Evolutionary conservation across 2,329 filamentous ascomycete genomes (phyloP).

Genomic region (Phaeosphaeriaceae sp.): DNA sequence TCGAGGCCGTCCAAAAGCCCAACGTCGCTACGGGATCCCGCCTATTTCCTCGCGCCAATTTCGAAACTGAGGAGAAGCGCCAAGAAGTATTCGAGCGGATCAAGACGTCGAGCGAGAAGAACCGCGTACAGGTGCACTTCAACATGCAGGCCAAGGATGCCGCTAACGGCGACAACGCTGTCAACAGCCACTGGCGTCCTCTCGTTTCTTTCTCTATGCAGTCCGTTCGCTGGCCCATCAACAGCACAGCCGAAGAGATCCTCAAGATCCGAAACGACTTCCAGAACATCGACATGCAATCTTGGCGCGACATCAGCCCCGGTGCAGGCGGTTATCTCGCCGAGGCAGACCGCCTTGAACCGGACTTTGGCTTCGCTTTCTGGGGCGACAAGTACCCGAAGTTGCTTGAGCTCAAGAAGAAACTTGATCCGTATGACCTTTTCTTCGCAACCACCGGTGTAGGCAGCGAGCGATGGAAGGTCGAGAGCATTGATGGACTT

Average conservation of each 20-base stretch:
- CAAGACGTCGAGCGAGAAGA: slow-evolving; percentile 42
- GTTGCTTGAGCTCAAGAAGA: slow-evolving; percentile 37
- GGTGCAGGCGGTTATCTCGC: slow-evolving; percentile 39
- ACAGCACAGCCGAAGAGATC: slow-evolving; percentile 35
- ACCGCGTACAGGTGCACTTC: slow-evolving; percentile 44
- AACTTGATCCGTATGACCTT: slow-evolving; percentile 44
- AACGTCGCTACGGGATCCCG: slow-evolving; percentile 44
- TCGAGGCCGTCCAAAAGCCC: slow-evolving; percentile 42
- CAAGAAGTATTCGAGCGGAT: slow-evolving; percentile 37
- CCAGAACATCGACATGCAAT: slow-evolving; percentile 34
- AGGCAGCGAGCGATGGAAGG: slow-evolving; percentile 44
- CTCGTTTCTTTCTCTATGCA: slow-evolving; percentile 37
- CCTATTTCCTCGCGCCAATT: slow-evolving; percentile 43
- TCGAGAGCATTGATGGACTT: slow-evolving; percentile 42
- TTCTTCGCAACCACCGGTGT: slow-evolving; percentile 44
- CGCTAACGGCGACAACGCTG: slow-evolving; percentile 37
- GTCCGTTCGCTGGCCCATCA: slow-evolving; percentile 42
- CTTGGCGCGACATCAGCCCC: slow-evolving; percentile 43
- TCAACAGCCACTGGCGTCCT: slow-evolving; percentile 39
- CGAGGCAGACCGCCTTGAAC: slow-evolving; percentile 42
- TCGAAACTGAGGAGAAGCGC: slow-evolving; percentile 40
- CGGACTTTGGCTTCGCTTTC: slow-evolving; percentile 41
- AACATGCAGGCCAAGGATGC: slow-evolving; percentile 44
- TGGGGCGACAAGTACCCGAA: slow-evolving; percentile 42
- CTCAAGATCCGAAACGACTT: slow-evolving; percentile 35